Evolutionary conservation across 495 filamentous ascomycete genomes (phyloP), one percentile per base, ranked within the genome.

Genomic region (Choiromyces venosus): DNA sequence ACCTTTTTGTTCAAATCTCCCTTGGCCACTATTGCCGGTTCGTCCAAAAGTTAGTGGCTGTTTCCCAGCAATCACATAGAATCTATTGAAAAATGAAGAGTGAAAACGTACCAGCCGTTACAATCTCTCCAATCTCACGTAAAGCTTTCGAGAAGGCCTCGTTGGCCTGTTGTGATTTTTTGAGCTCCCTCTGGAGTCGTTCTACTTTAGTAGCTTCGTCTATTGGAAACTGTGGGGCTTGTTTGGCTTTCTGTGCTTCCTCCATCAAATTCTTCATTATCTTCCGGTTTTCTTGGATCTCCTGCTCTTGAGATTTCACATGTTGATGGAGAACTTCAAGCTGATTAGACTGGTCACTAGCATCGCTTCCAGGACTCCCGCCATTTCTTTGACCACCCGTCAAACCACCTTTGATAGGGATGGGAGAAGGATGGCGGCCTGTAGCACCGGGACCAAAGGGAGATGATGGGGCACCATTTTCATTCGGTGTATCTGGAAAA

Each of bases 1-100:
- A 98, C 96, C 84, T 98, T 98, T 87, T 97, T 97, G 82, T 93
- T 96, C 69, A 99, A 86, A 81, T 99, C 95, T 84, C 95, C 95
- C 75, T 93, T 92, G 68, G 95, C 95, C 64, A 97, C 95, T 72
- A 93, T 93, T 21, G 40, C 37, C 36, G 36, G 36, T 40, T 40
- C 36, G 16, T n/a, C 21, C 25, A 33, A 35, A 35, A 25, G 68
- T 73, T 40, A 73, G 72, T 36, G 36, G 36, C 8, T 21, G 66
- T 37, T 37, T 35, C 37, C 38, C 14, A 21, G 38, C n/a, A 25
- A 12, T 42, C 18, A 70, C 19, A 44, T 12, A 40, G n/a, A 56
- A 29, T 61, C 61, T 33, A 40, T 25, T 29, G 21, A 5, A 18
- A 25, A 12, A 67, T 40, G 21, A 40, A 16, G 40, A 19, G 33